These are phyloP conservation scores for Waltergamsia citrina DNA, from an alignment of 2,329 filamentous ascomycete genomes.

Conservation along the genomic window DNA sequence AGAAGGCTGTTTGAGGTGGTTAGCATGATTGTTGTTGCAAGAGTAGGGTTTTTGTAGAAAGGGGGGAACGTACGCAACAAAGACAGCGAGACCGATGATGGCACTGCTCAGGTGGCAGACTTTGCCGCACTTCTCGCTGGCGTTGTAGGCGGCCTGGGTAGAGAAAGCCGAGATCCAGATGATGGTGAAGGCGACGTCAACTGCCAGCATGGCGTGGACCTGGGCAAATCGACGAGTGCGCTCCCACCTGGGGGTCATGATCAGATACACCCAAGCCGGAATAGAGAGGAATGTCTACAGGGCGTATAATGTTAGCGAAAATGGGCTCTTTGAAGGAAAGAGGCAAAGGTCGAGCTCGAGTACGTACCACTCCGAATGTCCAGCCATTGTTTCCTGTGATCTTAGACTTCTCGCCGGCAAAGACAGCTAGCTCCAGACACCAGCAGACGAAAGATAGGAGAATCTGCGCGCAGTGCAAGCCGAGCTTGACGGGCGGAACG, in stretches of 20 bases:
- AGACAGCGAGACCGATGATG: slow-evolving; percentile 52
- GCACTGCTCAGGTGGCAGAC: slow-evolving; percentile 53
- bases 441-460: slow-evolving; percentile 45
- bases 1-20: slow-evolving; percentile 33
- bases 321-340: background rate
- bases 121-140: slow-evolving; percentile 40
- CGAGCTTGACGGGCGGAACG: slow-evolving; percentile 47
- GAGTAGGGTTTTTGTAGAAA: background rate
- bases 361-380: slow-evolving; percentile 53
- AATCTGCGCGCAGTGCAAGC: slow-evolving; percentile 46
- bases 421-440: slow-evolving; percentile 50
- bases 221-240: slow-evolving; percentile 53
- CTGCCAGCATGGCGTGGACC: slow-evolving; percentile 48
- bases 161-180: slow-evolving; percentile 61
- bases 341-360: background rate
- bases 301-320: background rate
- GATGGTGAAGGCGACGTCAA: slow-evolving; percentile 49
- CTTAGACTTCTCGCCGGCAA: slow-evolving; percentile 34
- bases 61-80: slow-evolving; percentile 43
- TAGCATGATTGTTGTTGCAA: background rate
- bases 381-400: slow-evolving; percentile 52
- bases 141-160: slow-evolving; percentile 55
- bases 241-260: slow-evolving; percentile 54
- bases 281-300: slow-evolving; percentile 54
- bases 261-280: slow-evolving; percentile 55